Evolutionary conservation across 305 asterid genomes (phyloP), one percentile per base, ranked within the genome.

Genomic region (Ajuga reptans): DNA sequence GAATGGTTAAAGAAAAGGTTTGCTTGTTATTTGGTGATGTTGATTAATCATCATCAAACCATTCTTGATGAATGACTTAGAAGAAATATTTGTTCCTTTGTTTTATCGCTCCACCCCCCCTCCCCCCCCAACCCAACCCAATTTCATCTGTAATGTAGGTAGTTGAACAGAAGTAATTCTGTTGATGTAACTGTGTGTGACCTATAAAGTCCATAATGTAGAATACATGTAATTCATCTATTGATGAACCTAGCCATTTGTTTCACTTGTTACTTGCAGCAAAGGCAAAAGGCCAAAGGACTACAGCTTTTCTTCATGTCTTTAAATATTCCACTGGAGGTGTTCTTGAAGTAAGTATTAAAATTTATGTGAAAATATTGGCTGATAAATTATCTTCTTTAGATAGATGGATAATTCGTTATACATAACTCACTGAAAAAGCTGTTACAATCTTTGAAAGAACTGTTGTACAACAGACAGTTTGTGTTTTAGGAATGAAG

Each of bases 271-370:
- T 75, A 12, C 52, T 72, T 86, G 81, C 92, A 89, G 98, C 89
- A 62, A 86, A 85, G 84, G 80, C 83, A 42, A 86, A 92, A 83
- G 89, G 78, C 49, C 95, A 77, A 70, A 79, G 78, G 65, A 77
- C 83, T 60, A 85, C 82, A 82, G 95, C 89, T 74, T 88, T 89
- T 83, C 93, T 92, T 18, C 96, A 87, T 70, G 98, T 92, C 68
- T 71, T 92, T 51, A 92, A 92, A 50, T 88, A 92, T 84, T 92
- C 98, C 12, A 83, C 80, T 51, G 98, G 97, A 55, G 97, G 96
- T 69, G 89, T 89, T 84, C 96, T 92, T 67, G 96, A 92, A 87
- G 98, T 87, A 71, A 74, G 71, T 76, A 54, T 51, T 56, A 42
- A 51, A 6, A 66, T 7, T 15, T 31, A n/a, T 33, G 14, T 34